A percentile compares a stretch with the other conserved stretches of the same genome.
Evolutionary conservation across 352 stramenopile species (phyloP).

Genomic region (Phytophthora sansomeana): DNA sequence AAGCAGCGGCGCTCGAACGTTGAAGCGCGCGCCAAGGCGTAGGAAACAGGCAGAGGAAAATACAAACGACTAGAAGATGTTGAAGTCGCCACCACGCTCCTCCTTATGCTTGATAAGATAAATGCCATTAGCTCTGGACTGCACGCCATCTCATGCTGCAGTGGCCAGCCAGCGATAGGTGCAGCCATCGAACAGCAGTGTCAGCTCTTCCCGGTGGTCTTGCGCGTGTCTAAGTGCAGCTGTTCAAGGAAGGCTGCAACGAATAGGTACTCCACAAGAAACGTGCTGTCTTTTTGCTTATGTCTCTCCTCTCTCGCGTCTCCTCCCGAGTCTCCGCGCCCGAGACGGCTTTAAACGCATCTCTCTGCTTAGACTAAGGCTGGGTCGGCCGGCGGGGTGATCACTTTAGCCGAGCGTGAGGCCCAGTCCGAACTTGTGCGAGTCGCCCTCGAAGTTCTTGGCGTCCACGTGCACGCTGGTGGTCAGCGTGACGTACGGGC

Average conservation of each 20-base stretch:
- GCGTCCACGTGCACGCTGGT: conserved; percentile 84
- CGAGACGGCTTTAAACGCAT: conserved; percentile 19
- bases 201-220: conserved; percentile 21
- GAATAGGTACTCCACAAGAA: conserved; percentile 42
- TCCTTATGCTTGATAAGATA: too few relatives aligned
- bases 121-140: too few relatives aligned
- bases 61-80: conserved; percentile 7
- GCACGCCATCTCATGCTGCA: too few relatives aligned
- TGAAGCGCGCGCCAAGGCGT: conserved; percentile 60
- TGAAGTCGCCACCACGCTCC: too few relatives aligned
- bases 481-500: conserved; percentile 74
- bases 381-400: conserved; percentile 22
- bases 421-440: conserved; percentile 87
- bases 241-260: background rate
- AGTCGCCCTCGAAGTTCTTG: conserved; percentile 89
- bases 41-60: conserved; percentile 22
- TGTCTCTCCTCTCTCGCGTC: conserved; percentile 36
- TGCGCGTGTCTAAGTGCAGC: conserved; percentile 10
- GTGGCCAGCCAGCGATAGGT: too few relatives aligned
- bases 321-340: conserved; percentile 21
- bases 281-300: conserved; percentile 49
- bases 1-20: conserved; percentile 77
- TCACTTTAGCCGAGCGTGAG: conserved; percentile 76
- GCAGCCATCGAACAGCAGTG: too few relatives aligned
- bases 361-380: conserved; percentile 23